Percentiles rank a stretch among this genome's conserved stretches.
phyloP scores from a whole-genome alignment of 495 filamentous ascomycete species.

The Penicillium bovifimosum region DNA sequence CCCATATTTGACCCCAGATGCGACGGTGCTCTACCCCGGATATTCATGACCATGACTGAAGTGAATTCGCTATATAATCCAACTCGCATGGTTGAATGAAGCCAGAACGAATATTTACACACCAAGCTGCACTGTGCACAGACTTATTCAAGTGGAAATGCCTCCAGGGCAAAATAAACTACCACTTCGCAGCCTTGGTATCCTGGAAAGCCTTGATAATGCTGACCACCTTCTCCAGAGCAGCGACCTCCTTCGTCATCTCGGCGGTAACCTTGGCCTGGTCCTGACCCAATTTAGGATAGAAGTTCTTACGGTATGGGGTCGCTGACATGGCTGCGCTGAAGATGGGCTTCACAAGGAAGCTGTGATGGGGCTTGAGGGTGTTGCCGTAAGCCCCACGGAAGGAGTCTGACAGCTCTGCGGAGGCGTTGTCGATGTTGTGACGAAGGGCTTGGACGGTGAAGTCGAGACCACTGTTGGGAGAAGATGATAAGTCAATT shows the following conservation, averaged over 20 bases:
- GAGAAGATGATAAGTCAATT: neutral
- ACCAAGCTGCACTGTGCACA: constrained; percentile 10
- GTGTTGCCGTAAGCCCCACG: constrained; percentile 74
- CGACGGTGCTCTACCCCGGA: neutral
- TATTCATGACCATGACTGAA: neutral
- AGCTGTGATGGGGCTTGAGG: constrained; percentile 84
- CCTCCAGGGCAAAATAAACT: constrained; percentile 31
- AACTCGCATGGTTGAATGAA: constrained; percentile 14
- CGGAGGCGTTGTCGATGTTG: constrained; percentile 57
- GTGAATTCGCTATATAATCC: constrained; percentile 15
- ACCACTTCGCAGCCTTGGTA: constrained; percentile 63
- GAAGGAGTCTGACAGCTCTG: constrained; percentile 85
- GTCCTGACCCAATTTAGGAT: constrained; percentile 72
- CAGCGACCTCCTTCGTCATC: constrained; percentile 62
- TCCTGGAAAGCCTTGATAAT: constrained; percentile 71
- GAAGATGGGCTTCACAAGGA: constrained; percentile 84
- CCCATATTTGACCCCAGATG: neutral
- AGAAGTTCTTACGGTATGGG: constrained; percentile 89
- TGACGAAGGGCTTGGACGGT: constrained; percentile 75
- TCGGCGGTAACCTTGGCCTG: constrained; percentile 49
- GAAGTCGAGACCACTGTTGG: constrained; percentile 79
- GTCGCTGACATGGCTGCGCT: constrained; percentile 85
- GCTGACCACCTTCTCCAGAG: constrained; percentile 65
- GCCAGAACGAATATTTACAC: constrained; percentile 32
- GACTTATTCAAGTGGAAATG: constrained; percentile 7